phyloP scores from a whole-genome alignment of 2,329 filamentous ascomycete species.

The Colletotrichum neosansevieriae region DNA sequence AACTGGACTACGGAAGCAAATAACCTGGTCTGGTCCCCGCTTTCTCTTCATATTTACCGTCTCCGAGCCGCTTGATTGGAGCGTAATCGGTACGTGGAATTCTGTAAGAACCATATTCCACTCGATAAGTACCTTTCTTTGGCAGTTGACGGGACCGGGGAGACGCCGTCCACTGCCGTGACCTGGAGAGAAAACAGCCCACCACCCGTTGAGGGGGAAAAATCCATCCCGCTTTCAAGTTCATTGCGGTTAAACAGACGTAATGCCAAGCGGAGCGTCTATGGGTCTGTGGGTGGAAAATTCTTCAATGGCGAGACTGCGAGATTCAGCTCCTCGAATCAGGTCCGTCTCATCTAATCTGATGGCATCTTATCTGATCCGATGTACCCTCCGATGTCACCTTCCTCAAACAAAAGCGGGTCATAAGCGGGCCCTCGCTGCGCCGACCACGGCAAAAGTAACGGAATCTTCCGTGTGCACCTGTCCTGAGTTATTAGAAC shows the following conservation, averaged over 20 bases:
- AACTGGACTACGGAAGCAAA: background rate
- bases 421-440: conserved; percentile 2
- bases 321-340: conserved; percentile 12
- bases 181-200: conserved; percentile 4
- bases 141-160: conserved; percentile 2
- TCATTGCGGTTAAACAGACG: background rate
- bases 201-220: background rate
- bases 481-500: background rate
- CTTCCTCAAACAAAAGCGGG: conserved; percentile 9
- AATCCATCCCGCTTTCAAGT: conserved; percentile 13
- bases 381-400: conserved; percentile 20
- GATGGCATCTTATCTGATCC: conserved; percentile 37
- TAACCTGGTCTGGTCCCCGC: background rate
- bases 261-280: background rate
- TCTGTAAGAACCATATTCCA: background rate
- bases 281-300: conserved; percentile 12
- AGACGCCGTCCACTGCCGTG: conserved; percentile 1
- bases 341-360: conserved; percentile 33
- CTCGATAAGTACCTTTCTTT: background rate
- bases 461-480: background rate
- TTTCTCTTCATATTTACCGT: background rate
- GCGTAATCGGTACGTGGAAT: background rate
- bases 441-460: conserved; percentile 1
- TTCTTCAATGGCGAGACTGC: background rate
- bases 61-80: background rate